Percentiles rank a stretch among this genome's conserved stretches.
These are phyloP conservation scores for Wickerhamomyces tratensis DNA, from an alignment of 805 yeast species.

Conservation along the genomic window DNA sequence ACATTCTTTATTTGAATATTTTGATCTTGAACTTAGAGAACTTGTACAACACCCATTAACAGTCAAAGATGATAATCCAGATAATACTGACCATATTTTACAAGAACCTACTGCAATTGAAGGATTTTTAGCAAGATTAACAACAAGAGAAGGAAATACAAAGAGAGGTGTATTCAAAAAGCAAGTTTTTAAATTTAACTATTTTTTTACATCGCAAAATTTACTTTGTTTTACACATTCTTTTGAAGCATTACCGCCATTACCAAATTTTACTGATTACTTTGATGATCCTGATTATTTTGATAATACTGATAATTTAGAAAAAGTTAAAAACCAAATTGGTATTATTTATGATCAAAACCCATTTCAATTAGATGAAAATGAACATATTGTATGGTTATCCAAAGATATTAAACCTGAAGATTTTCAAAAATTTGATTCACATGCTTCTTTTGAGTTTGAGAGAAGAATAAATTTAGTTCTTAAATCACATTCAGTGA, in stretches of 20 bases:
- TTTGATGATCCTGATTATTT: constrained; percentile 18
- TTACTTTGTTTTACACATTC: constrained; percentile 50
- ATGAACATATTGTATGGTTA: constrained; percentile 58
- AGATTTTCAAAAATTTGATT: constrained; percentile 41
- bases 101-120: constrained; percentile 70
- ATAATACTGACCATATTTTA: constrained; percentile 3
- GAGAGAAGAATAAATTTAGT: constrained; percentile 51
- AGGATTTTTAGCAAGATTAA: constrained; percentile 61
- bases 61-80: constrained; percentile 12
- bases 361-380: constrained; percentile 42
- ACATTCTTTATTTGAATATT: constrained; percentile 33
- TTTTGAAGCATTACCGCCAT: constrained; percentile 52
- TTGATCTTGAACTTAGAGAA: constrained; percentile 53
- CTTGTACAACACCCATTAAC: constrained; percentile 28
- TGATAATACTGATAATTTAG: constrained; percentile 16
- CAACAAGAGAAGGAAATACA: constrained; percentile 37
- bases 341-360: constrained; percentile 35
- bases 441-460: constrained; percentile 50
- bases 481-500: constrained; percentile 45
- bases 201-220: constrained; percentile 54
- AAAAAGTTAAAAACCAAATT: constrained; percentile 12
- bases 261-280: constrained; percentile 24
- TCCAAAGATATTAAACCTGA: constrained; percentile 22
- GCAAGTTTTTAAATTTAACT: constrained; percentile 43
- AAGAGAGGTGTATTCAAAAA: constrained; percentile 22